Conservation (phyloP, 2,329 filamentous ascomycete genomes). For the Fusarium sp. region DNA sequence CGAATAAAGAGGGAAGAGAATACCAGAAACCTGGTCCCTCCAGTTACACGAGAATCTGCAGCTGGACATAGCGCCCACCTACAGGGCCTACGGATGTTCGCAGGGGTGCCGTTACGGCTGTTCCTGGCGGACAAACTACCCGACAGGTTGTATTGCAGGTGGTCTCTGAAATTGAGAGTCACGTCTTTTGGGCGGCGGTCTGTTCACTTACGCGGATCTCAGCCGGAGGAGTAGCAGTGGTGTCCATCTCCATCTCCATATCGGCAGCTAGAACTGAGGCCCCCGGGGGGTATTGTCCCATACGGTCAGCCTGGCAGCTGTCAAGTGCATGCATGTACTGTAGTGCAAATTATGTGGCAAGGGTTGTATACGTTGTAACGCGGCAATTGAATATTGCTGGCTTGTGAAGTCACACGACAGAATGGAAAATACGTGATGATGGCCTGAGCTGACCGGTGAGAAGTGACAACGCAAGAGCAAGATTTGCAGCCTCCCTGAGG, state of each 20-base stretch:
- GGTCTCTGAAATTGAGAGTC: background rate
- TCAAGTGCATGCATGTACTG: constrained; percentile 13
- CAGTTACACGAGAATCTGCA: constrained; percentile 34
- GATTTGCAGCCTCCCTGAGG: constrained; percentile 23
- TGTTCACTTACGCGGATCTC: constrained; percentile 37
- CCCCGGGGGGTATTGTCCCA: constrained; percentile 21
- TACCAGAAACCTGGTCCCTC: constrained; percentile 21
- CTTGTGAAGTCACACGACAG: constrained; percentile 18
- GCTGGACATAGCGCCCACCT: constrained; percentile 13
- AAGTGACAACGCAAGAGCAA: constrained; percentile 29
- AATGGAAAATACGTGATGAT: background rate
- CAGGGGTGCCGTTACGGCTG: constrained; percentile 24
- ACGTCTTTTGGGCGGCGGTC: constrained; percentile 7
- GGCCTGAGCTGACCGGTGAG: constrained; percentile 8
- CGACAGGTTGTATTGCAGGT: background rate
- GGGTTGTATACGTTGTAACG: background rate
- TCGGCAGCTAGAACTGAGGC: constrained; percentile 17
- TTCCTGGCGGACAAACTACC: constrained; percentile 13
- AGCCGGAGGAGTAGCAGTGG: constrained; percentile 16
- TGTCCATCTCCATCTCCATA: constrained; percentile 23
- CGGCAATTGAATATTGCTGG: constrained; percentile 11
- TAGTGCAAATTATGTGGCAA: background rate
- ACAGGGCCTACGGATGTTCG: constrained; percentile 16
- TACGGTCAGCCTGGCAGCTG: constrained; percentile 20
- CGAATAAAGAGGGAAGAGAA: background rate